phyloP scores from a whole-genome alignment of 1,284 basidiomycete species.

The Cryptococcus sp. region DNA sequence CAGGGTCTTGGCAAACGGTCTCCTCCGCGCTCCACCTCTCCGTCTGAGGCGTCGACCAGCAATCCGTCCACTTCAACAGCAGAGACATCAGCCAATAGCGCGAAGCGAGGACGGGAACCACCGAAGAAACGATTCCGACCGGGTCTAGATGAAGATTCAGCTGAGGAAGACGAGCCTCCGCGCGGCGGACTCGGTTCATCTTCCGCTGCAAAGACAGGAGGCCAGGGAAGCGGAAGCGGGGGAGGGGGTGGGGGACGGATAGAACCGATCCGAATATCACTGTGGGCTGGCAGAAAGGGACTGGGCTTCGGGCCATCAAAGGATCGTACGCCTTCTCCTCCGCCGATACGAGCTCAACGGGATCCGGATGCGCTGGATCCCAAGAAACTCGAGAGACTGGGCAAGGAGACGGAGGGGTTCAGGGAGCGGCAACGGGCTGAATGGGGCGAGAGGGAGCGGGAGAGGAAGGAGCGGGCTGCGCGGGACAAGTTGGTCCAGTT shows the following conservation, averaged over 20 bases:
- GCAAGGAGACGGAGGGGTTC: constrained; percentile 40
- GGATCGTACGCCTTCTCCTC: constrained; percentile 43
- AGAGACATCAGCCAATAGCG: too few relatives aligned
- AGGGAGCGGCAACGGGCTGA: constrained; percentile 38
- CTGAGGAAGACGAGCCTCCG: constrained; percentile 16
- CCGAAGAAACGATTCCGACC: neutral
- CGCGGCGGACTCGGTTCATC: constrained; percentile 25
- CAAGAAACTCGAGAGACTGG: constrained; percentile 33
- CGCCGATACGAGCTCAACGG: constrained; percentile 28
- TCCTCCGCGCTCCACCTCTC: constrained; percentile 15
- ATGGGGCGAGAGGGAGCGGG: constrained; percentile 34
- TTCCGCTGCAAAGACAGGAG: neutral
- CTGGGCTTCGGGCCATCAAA: constrained; percentile 12
- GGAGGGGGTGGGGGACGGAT: constrained; percentile 13
- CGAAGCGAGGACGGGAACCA: neutral
- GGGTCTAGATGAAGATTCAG: constrained; percentile 14
- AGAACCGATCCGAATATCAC: constrained; percentile 50
- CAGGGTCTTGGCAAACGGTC: constrained; percentile 46
- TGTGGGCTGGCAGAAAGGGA: constrained; percentile 50
- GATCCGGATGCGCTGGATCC: constrained; percentile 36
- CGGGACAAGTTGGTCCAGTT: constrained; percentile 39
- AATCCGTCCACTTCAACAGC: neutral
- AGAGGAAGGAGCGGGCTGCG: constrained; percentile 41
- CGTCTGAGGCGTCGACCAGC: neutral
- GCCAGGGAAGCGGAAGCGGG: neutral